phyloP scores from a whole-genome alignment of 176 grass and related monocot species.

The Poa pratensis region DNA sequence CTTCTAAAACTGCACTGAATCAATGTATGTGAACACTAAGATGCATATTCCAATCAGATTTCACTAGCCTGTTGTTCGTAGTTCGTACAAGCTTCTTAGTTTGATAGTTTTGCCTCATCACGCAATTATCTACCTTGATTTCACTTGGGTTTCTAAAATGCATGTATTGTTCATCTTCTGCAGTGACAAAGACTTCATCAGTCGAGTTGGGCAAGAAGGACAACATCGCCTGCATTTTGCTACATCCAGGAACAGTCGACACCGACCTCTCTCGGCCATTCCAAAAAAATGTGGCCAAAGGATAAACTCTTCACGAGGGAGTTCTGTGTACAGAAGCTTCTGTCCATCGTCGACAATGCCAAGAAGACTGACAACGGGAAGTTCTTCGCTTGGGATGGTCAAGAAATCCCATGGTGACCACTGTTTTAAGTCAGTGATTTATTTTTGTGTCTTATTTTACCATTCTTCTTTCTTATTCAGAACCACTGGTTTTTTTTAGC shows the following conservation, averaged over 20 bases:
- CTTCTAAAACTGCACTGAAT: constrained; percentile 88
- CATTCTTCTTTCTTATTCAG: not conserved
- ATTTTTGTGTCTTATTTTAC: too few relatives aligned
- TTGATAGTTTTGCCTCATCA: not conserved
- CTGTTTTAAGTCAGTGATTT: not conserved
- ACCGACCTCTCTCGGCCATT: constrained; percentile 86
- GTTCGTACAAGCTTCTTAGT: not conserved
- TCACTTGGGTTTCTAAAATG: not conserved
- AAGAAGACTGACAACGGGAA: constrained; percentile 79
- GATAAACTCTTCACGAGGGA: constrained; percentile 80
- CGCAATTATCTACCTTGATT: not conserved
- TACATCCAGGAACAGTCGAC: constrained; percentile 91
- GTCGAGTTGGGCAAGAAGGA: constrained; percentile 76
- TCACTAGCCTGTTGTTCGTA: not conserved
- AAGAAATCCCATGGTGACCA: constrained; percentile 60
- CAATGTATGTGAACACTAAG: constrained; percentile 58
- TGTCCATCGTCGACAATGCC: constrained; percentile 63
- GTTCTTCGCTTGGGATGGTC: constrained; percentile 93
- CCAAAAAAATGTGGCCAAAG: constrained; percentile 71
- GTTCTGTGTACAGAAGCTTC: constrained; percentile 72
- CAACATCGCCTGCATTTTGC: constrained; percentile 75
- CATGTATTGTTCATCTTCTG: constrained; percentile 18
- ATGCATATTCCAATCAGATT: not conserved
- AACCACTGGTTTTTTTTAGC: not conserved
- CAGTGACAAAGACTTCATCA: constrained; percentile 88